Conservation (phyloP, 1,139 yeast species). For the Yamadazyma diospyri region DNA sequence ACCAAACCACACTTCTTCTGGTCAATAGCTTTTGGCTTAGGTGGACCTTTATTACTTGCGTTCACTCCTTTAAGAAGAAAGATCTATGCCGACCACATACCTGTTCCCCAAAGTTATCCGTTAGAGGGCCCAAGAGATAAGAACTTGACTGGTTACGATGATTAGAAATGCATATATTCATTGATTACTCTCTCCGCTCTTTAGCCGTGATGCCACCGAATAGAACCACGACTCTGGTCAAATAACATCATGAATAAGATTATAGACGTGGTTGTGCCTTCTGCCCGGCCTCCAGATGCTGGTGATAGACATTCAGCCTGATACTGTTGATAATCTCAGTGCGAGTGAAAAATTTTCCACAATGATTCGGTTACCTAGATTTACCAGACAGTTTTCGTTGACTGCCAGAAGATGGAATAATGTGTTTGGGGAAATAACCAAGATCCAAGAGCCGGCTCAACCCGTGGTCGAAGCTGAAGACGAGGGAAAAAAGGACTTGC, state of each 20-base stretch:
- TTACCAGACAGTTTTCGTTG: constrained; percentile 14
- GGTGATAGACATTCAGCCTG: too few species aligned
- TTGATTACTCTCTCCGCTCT: not conserved
- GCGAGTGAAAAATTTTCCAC: constrained; percentile 11
- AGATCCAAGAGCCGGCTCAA: constrained; percentile 4
- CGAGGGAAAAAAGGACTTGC: constrained; percentile 15
- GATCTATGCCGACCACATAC: constrained; percentile 63
- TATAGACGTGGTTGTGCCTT: too few species aligned
- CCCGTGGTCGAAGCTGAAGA: constrained; percentile 8
- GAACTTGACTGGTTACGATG: constrained; percentile 54
- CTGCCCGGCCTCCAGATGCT: too few species aligned
- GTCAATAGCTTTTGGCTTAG: constrained; percentile 62
- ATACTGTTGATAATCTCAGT: too few species aligned
- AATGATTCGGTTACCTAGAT: constrained; percentile 10
- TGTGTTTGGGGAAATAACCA: constrained; percentile 25
- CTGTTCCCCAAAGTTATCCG: constrained; percentile 70
- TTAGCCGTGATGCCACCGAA: too few species aligned
- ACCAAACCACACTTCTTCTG: constrained; percentile 75
- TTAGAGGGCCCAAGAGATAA: constrained; percentile 51
- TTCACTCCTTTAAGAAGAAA: constrained; percentile 71
- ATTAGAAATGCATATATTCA: constrained; percentile 20
- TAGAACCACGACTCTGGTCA: not conserved
- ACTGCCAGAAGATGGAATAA: constrained; percentile 13
- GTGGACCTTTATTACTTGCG: constrained; percentile 63
- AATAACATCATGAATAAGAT: too few species aligned